Evolutionary conservation across 345 rosid species (phyloP).

Genomic region (Corchorus olitorius): DNA sequence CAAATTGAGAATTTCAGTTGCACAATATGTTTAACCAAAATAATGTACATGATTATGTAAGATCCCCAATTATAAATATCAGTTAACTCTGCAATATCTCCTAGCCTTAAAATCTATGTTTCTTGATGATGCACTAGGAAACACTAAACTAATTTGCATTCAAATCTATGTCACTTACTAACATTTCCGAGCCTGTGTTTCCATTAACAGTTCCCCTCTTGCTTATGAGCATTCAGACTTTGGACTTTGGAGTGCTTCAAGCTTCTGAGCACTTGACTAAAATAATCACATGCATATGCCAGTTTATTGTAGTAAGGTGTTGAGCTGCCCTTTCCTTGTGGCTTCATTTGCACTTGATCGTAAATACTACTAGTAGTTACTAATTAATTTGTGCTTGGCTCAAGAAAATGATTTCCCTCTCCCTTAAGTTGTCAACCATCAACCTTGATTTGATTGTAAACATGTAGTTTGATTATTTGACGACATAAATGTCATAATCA

Average conservation of each 20-base stretch:
- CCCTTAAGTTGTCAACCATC: background rate
- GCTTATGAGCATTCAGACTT: background rate
- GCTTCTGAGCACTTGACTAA: background rate
- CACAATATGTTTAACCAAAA: slow-evolving; percentile 19
- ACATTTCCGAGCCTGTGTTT: background rate
- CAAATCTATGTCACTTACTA: background rate
- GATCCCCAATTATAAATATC: background rate
- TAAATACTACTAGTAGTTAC: background rate
- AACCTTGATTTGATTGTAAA: background rate
- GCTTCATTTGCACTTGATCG: background rate
- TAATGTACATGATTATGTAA: slow-evolving; percentile 14
- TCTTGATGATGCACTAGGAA: too few species aligned
- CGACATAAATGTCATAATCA: background rate
- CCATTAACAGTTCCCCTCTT: background rate
- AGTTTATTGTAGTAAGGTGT: background rate
- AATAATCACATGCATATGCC: background rate
- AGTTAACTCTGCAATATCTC: background rate
- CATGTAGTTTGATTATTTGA: background rate
- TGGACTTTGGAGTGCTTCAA: background rate
- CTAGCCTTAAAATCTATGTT: background rate
- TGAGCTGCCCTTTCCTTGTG: background rate
- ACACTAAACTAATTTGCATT: too few species aligned
- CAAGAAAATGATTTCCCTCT: background rate
- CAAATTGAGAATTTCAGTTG: slow-evolving; percentile 7
- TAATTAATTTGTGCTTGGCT: background rate